Percentiles rank a stretch among this genome's conserved stretches.
Evolutionary conservation across 257 asterid genomes (phyloP).

Genomic region (Solanum medicagineum): DNA sequence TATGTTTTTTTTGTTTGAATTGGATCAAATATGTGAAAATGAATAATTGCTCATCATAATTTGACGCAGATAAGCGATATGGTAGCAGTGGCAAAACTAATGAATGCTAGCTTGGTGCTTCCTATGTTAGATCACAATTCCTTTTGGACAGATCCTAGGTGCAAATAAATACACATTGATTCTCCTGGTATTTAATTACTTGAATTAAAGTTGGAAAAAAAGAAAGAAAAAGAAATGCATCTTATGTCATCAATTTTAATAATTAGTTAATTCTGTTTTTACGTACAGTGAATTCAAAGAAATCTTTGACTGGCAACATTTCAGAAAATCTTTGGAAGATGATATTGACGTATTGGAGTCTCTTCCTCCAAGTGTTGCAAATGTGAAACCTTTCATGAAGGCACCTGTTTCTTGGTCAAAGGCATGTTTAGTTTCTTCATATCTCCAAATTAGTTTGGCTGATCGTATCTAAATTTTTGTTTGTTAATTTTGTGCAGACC

Average conservation of each 20-base stretch:
- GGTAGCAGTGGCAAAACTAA: constrained; percentile 30
- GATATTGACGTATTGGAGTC: constrained; percentile 22
- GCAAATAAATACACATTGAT: background rate
- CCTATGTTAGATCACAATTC: constrained; percentile 33
- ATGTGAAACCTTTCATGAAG: constrained; percentile 5
- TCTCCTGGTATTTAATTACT: background rate
- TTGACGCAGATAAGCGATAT: constrained; percentile 28
- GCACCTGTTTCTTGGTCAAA: constrained; percentile 34
- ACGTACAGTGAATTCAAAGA: constrained; percentile 29
- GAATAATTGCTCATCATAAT: background rate
- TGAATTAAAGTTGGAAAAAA: background rate
- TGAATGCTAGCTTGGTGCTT: constrained; percentile 27
- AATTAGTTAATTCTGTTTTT: background rate
- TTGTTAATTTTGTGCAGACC: constrained; percentile 12
- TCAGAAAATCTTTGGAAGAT: constrained; percentile 16
- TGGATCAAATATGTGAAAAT: background rate
- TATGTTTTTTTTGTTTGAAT: background rate
- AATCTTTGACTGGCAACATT: constrained; percentile 29
- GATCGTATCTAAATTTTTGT: background rate
- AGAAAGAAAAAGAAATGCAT: background rate
- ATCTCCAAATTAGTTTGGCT: background rate
- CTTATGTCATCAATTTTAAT: background rate
- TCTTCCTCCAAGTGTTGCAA: constrained; percentile 15
- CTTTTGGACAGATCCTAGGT: constrained; percentile 37
- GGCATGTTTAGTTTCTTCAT: constrained; percentile 13